Evolutionary conservation across 2,329 filamentous ascomycete genomes (phyloP), one percentile per base, ranked within the genome.

Genomic region (Capronia americana): DNA sequence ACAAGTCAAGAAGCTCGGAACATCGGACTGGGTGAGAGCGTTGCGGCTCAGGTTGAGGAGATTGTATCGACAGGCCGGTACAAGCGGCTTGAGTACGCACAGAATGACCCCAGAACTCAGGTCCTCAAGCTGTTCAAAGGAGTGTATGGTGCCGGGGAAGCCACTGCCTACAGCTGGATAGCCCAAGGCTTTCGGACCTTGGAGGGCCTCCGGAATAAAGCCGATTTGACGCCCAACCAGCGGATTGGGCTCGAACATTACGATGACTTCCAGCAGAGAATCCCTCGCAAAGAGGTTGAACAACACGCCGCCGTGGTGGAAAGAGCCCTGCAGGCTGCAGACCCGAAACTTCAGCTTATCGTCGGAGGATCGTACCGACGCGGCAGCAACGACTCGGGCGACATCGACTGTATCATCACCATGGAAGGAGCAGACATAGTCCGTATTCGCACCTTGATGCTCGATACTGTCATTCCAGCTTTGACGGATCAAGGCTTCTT

Each of bases 21-120:
- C 1, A 82, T 97, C 0, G 85, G 84, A 65, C 88, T 97, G 41
- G 93, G 93, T 7, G 73, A 82, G 11, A 85, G 91, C 0, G 80
- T 97, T 1, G 93, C 93, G 0, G 82, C 86, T 28, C 97, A 97
- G 77, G 95, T 98, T 69, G 92, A 95, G 73, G 94, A 97, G 75
- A 96, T 97, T 51, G 91, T 88, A 1, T 83, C 84, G 46, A 97
- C 92, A 0, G 86, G 92, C 73, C 83, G 84, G 28, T 84, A 97
- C 0, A 85, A 85, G 50, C 85, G 90, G 44, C 83, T 97, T 0
- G 90, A 96, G 38, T 87, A 89, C 72, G 87, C 90, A 0, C 85
- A 86, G 62, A 78, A 83, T 2, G 90, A 96, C 55, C 86, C 90
- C 0, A 81, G 84, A n/a, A 87, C 92, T 69, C 78, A 83, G 17